Percentiles rank a stretch among this genome's conserved stretches.
Evolutionary conservation across 2,329 filamentous ascomycete species (phyloP).

Genomic region (Calcarisporium arbuscula): DNA sequence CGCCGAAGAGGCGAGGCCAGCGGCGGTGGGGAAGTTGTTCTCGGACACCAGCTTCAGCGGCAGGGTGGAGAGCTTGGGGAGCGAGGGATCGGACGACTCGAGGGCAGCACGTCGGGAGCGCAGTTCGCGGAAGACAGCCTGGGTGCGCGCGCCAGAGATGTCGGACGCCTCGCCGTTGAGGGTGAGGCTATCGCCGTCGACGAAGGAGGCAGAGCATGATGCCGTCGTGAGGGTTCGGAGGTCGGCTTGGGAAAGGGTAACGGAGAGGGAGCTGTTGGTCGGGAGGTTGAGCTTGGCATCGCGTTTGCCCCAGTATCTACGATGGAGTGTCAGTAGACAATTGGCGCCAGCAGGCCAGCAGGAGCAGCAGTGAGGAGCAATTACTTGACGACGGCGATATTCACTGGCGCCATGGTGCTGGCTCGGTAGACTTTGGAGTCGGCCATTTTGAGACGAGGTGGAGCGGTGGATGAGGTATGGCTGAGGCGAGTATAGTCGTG

Average conservation of each 20-base stretch:
- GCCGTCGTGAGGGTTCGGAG: slow-evolving; percentile 95
- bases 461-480: slow-evolving; percentile 7
- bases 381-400: slow-evolving; percentile 96
- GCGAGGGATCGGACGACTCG: slow-evolving; percentile 62
- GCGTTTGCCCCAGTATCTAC: slow-evolving; percentile 90
- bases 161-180: slow-evolving; percentile 82
- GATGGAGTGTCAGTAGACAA: not conserved
- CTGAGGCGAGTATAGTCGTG: too few species aligned
- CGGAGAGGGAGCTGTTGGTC: slow-evolving; percentile 94
- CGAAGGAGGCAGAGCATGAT: slow-evolving; percentile 72
- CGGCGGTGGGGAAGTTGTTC: slow-evolving; percentile 99
- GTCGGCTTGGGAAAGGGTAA: slow-evolving; percentile 90
- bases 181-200: slow-evolving; percentile 61
- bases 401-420: slow-evolving; percentile 93
- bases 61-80: slow-evolving; percentile 75
- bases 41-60: slow-evolving; percentile 84
- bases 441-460: slow-evolving; percentile 29
- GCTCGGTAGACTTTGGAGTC: slow-evolving; percentile 69
- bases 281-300: slow-evolving; percentile 91
- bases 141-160: slow-evolving; percentile 81
- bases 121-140: slow-evolving; percentile 87
- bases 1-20: slow-evolving; percentile 71
- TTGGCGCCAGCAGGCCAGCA: slow-evolving; percentile 1
- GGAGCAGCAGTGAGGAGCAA: slow-evolving; percentile 1
- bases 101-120: slow-evolving; percentile 69